Evolutionary conservation across 2,329 filamentous ascomycete genomes (phyloP).

Genomic region (Fusarium veterinarium): DNA sequence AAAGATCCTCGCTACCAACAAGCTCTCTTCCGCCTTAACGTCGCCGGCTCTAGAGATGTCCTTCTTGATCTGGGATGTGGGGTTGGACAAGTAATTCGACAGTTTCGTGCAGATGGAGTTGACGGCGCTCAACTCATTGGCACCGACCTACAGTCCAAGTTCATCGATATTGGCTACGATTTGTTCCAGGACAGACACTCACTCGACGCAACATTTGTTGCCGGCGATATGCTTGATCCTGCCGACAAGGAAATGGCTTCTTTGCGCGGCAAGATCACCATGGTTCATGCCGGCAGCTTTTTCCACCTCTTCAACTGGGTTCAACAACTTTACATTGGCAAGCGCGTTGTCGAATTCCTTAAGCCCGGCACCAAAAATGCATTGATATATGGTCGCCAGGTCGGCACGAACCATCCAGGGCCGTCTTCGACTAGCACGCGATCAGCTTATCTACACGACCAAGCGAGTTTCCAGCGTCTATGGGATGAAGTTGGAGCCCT

Average conservation of each 20-base stretch:
- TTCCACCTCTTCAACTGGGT: slow-evolving; percentile 63
- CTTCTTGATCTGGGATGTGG: slow-evolving; percentile 64
- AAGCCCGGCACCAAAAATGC: slow-evolving; percentile 56
- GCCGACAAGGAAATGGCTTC: slow-evolving; percentile 50
- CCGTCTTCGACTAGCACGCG: slow-evolving; percentile 31
- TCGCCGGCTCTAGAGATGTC: slow-evolving; percentile 52
- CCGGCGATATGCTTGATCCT: slow-evolving; percentile 61
- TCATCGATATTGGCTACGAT: slow-evolving; percentile 70
- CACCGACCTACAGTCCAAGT: slow-evolving; percentile 60
- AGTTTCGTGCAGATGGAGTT: slow-evolving; percentile 63
- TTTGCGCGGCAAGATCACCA: slow-evolving; percentile 56
- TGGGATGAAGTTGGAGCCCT: slow-evolving; percentile 65
- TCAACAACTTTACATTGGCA: slow-evolving; percentile 59
- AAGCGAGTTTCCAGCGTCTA: slow-evolving; percentile 61
- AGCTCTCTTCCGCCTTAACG: slow-evolving; percentile 55
- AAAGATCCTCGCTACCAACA: slow-evolving; percentile 57
- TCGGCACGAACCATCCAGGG: slow-evolving; percentile 53
- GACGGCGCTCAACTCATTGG: slow-evolving; percentile 61
- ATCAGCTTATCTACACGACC: slow-evolving; percentile 60
- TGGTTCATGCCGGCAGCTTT: slow-evolving; percentile 62
- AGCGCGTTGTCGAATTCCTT: slow-evolving; percentile 58
- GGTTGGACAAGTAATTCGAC: slow-evolving; percentile 62
- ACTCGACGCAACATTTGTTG: slow-evolving; percentile 60
- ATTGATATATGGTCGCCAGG: slow-evolving; percentile 64
- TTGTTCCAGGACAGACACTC: slow-evolving; percentile 69